phyloP scores from a whole-genome alignment of 1,284 basidiomycete genomes.

The Trichosporon sp. region DNA sequence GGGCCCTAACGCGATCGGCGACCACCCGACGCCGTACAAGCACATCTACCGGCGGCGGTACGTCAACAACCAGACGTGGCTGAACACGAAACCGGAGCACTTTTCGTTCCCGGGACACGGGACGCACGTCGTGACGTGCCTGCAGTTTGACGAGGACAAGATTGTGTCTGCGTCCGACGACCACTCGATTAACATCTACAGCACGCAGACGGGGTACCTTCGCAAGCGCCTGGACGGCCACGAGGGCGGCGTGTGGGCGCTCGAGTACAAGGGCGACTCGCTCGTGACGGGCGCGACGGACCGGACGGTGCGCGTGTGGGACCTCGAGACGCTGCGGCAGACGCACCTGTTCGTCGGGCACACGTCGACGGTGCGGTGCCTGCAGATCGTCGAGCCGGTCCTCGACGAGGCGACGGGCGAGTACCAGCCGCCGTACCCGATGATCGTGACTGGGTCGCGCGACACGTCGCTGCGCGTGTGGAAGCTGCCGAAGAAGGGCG shows the following conservation, averaged over 20 bases:
- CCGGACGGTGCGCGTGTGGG: slow-evolving; percentile 90
- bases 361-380: slow-evolving; percentile 72
- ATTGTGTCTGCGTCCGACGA: slow-evolving; percentile 73
- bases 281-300: slow-evolving; percentile 92
- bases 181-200: slow-evolving; percentile 87
- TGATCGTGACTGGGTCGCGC: slow-evolving; percentile 89
- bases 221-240: slow-evolving; percentile 75
- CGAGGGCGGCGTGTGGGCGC: slow-evolving; percentile 92
- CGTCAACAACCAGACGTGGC: slow-evolving; percentile 59
- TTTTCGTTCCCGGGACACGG: slow-evolving; percentile 80
- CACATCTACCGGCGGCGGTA: slow-evolving; percentile 48
- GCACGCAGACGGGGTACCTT: slow-evolving; percentile 70
- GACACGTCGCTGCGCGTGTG: slow-evolving; percentile 87
- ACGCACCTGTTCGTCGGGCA: slow-evolving; percentile 90
- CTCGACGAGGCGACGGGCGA: slow-evolving; percentile 47
- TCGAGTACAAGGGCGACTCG: slow-evolving; percentile 66
- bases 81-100: slow-evolving; percentile 53
- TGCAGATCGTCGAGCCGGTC: slow-evolving; percentile 52
- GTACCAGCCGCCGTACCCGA: slow-evolving; percentile 55
- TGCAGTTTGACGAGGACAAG: slow-evolving; percentile 85
- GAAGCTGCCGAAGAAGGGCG: slow-evolving; percentile 73
- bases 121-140: slow-evolving; percentile 83
- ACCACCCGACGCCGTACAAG: slow-evolving; percentile 39
- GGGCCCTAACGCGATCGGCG: neutral
- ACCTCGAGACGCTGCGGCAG: slow-evolving; percentile 69